A percentile compares a stretch with the other conserved stretches of the same genome.
phyloP scores from a whole-genome alignment of 1,284 basidiomycete genomes.

The Malassezia restricta region DNA sequence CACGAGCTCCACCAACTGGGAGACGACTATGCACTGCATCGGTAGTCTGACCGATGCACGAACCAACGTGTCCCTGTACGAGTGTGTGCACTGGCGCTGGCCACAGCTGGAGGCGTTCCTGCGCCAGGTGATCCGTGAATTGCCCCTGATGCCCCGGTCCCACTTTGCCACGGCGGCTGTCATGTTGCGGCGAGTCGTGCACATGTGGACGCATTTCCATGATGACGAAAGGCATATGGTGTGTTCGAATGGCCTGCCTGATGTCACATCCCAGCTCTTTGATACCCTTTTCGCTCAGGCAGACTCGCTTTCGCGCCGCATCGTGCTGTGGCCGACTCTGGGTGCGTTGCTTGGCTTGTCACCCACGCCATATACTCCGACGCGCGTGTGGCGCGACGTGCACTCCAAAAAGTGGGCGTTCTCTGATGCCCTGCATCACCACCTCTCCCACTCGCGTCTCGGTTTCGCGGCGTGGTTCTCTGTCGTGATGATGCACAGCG shows the following conservation, averaged over 20 bases:
- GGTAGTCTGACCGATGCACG: not conserved
- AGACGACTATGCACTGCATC: not conserved
- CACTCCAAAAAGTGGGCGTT: not conserved
- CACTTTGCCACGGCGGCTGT: not conserved
- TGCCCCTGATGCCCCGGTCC: not conserved
- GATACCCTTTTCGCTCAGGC: not conserved
- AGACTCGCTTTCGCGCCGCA: constrained; percentile 1
- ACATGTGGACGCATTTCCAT: not conserved
- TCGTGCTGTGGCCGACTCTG: constrained; percentile 8
- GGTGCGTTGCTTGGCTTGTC: not conserved
- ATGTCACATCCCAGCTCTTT: not conserved
- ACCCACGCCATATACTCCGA: not conserved
- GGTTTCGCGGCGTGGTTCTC: not conserved
- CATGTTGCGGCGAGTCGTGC: not conserved
- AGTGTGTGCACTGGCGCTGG: constrained; percentile 1
- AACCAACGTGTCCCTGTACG: not conserved
- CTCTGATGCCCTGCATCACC: constrained; percentile 1
- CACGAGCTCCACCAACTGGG: constrained; percentile 1
- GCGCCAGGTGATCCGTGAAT: not conserved
- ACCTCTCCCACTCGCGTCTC: not conserved
- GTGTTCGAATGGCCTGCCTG: not conserved
- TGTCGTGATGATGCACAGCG: not conserved
- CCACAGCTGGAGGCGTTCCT: not conserved
- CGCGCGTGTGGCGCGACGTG: constrained; percentile 2
- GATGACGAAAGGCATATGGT: not conserved